Percentiles rank a stretch among this genome's conserved stretches.
These are phyloP conservation scores for Proliferodiscus dingleyae DNA, from an alignment of 2,329 filamentous ascomycete genomes.

Conservation along the genomic window DNA sequence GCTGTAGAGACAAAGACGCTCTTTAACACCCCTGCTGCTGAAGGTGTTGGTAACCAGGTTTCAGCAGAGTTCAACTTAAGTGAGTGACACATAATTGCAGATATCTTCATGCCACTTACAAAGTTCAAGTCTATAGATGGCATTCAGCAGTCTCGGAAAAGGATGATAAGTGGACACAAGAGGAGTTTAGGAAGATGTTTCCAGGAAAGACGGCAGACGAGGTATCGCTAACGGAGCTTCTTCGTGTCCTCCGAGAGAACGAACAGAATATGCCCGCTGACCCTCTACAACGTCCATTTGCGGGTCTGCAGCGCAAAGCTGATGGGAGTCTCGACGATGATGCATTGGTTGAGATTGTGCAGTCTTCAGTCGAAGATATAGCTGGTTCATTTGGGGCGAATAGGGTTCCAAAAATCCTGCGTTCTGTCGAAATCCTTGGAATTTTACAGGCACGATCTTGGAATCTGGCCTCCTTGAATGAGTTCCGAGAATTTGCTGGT, in stretches of 20 bases:
- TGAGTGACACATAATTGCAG: constrained; percentile 4
- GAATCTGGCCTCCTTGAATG: constrained; percentile 70
- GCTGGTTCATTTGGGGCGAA: constrained; percentile 66
- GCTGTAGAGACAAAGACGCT: constrained; percentile 53
- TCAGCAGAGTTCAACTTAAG: constrained; percentile 83
- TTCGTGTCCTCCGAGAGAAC: constrained; percentile 58
- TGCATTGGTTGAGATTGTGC: constrained; percentile 66
- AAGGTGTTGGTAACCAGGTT: constrained; percentile 75
- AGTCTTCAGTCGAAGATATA: constrained; percentile 68
- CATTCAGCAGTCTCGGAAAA: constrained; percentile 71
- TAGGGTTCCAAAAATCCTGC: constrained; percentile 69
- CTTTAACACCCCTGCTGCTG: constrained; percentile 51
- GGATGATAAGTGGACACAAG: constrained; percentile 77
- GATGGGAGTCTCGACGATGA: constrained; percentile 72
- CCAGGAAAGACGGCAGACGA: constrained; percentile 44
- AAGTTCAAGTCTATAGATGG: constrained; percentile 64
- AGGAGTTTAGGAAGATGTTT: constrained; percentile 60
- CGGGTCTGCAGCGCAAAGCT: constrained; percentile 55
- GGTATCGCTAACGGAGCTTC: constrained; percentile 56
- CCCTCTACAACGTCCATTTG: constrained; percentile 64
- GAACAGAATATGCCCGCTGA: constrained; percentile 58
- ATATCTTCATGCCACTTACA: constrained; percentile 2
- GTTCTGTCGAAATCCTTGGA: constrained; percentile 72
- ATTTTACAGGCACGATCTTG: constrained; percentile 73
- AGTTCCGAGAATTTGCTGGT: constrained; percentile 79